Evolutionary conservation across 1,284 basidiomycete genomes (phyloP).

Genomic region (Meripilus lineatus): DNA sequence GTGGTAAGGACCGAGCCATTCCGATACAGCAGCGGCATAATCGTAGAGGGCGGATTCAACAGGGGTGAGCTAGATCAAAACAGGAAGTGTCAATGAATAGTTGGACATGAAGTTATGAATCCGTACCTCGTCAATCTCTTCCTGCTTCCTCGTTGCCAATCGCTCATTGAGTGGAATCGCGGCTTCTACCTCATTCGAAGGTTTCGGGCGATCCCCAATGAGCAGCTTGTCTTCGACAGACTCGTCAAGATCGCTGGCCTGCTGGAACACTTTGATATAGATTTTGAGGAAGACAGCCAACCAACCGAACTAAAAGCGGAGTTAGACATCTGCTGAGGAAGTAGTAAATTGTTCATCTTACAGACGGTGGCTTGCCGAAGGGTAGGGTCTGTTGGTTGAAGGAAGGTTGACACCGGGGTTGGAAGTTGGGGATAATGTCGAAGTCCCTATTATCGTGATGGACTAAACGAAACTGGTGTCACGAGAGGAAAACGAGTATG

Average conservation of each 20-base stretch:
- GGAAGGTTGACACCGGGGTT: conserved; percentile 46
- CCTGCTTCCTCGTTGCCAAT: conserved; percentile 41
- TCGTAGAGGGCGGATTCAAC: conserved; percentile 56
- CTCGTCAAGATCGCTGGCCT: conserved; percentile 73
- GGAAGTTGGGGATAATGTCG: conserved; percentile 72
- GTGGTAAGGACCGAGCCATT: conserved; percentile 75
- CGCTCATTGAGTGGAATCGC: conserved; percentile 53
- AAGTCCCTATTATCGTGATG: conserved; percentile 84
- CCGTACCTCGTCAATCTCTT: conserved; percentile 53
- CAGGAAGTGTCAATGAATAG: conserved; percentile 1
- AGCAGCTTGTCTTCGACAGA: conserved; percentile 72
- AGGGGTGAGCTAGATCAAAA: conserved; percentile 47
- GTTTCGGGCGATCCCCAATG: conserved; percentile 73
- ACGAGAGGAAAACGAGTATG: background rate
- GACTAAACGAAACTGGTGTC: conserved; percentile 30
- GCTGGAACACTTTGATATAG: conserved; percentile 71
- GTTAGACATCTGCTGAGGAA: background rate
- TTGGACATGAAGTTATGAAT: background rate
- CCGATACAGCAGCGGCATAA: conserved; percentile 54
- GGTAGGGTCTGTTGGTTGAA: conserved; percentile 66
- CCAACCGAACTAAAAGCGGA: conserved; percentile 52
- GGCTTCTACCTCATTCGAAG: conserved; percentile 44
- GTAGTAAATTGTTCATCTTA: conserved; percentile 22
- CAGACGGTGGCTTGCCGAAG: conserved; percentile 58
- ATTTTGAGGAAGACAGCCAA: conserved; percentile 63